Evolutionary conservation across 345 rosid genomes (phyloP), one percentile per base, ranked within the genome.

Genomic region (Kandelia obovata): DNA sequence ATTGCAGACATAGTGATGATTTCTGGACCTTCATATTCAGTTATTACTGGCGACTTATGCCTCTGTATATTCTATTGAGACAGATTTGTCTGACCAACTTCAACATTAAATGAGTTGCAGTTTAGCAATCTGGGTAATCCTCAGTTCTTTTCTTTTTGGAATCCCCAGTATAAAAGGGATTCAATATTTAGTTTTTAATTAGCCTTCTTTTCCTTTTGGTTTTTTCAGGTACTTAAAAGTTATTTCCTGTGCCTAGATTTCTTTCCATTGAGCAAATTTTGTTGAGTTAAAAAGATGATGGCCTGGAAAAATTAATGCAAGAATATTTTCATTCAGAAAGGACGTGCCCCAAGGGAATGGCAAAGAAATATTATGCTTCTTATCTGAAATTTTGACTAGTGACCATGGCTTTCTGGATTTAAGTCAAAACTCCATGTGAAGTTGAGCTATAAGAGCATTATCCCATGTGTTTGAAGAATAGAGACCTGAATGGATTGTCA

Each of bases 1-100:
- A 61, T 32, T 19, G 35, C 61, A 74, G 67, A 71, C 73, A 21
- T 82, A 75, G 71, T 61, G 64, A 56, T 67, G 63, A 61, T 35
- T 26, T 61, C 56, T 52, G 56, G 74, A 67, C 76, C 63, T 66
- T 72, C 25, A 31, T 58, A 53, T 56, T 52, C 72, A 63, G 65
- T 75, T 61, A 61, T 62, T 52, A 16, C 37, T 8, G 63, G 62
- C 62, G 60, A 75, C 63, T 46, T 53, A 57, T 63, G 67, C 60
- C 53, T 61, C 55, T 57, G 32, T 61, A 52, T 64, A 66, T 35
- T 78, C 55, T 61, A 46, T 73, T 25, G 75, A 74, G 75, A 74
- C 73, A 16, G 71, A 72, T 68, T 64, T 62, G 16, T 53, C 31
- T 15, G 28, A 71, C 55, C 68, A 49, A 62, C 52, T 25, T 65